Conservation (phyloP, 2,329 filamentous ascomycete genomes). For the Corynespora cassiicola region DNA sequence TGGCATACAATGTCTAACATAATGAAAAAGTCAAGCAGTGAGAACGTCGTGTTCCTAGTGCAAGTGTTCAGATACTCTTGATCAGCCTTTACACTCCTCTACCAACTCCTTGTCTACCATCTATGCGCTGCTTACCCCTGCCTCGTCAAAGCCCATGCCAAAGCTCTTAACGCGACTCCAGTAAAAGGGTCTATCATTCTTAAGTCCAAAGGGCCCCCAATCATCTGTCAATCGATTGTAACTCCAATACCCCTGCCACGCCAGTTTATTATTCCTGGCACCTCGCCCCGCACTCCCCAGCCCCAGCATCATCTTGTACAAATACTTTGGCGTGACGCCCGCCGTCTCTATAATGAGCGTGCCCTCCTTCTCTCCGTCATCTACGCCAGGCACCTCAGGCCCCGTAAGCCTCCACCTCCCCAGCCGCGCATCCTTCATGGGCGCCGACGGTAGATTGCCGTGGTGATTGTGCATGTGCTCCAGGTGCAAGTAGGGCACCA, state of each 20-base stretch:
- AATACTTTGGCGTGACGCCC: conserved; percentile 78
- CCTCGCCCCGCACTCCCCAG: conserved; percentile 67
- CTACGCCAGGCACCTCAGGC: conserved; percentile 36
- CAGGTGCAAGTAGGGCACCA: conserved; percentile 82
- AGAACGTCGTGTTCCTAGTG: background rate
- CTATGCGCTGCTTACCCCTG: conserved; percentile 12
- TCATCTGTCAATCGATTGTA: conserved; percentile 91
- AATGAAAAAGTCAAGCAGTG: conserved; percentile 30
- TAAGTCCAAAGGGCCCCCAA: conserved; percentile 79
- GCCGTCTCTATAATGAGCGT: conserved; percentile 82
- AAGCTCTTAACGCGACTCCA: conserved; percentile 69
- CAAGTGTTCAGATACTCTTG: background rate
- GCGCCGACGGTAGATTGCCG: conserved; percentile 52
- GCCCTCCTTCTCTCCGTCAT: conserved; percentile 36
- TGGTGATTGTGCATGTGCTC: conserved; percentile 64
- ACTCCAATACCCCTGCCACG: conserved; percentile 90
- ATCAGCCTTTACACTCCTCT: background rate
- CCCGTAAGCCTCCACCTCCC: conserved; percentile 72
- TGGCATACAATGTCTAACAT: conserved; percentile 38
- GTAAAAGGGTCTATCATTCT: conserved; percentile 67
- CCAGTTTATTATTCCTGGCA: conserved; percentile 82
- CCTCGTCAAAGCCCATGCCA: conserved; percentile 48
- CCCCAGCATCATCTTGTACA: conserved; percentile 80
- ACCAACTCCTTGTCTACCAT: background rate
- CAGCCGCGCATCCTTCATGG: conserved; percentile 72